Base-by-base conservation (phyloP, 176 grass and related monocot species). In the Avena sativa region DNA sequence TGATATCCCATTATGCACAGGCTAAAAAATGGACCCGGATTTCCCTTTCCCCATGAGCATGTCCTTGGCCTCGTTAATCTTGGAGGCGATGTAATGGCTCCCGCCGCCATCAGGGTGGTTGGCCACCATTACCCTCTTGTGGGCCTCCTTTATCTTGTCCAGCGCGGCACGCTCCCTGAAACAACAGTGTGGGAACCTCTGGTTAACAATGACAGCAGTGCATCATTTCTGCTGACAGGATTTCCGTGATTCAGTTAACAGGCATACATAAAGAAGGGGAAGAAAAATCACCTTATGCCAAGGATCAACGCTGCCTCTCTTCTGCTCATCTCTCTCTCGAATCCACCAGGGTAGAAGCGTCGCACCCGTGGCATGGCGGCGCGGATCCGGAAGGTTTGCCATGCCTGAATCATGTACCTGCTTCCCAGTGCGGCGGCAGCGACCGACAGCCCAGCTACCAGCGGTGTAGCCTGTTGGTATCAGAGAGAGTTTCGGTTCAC, bases 21-120 rank as follows among this genome's bases (percentile, higher is more conserved):
- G 47, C 53, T 89, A 95, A 91, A 93, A 95, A 1, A 88, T 8
- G 0, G 87, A 56, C 4, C 94, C 92, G 0, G 88, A 86, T 51
- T 90, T 90, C 0, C 79, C 78, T 82, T 93, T 96, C 5, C 94
- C 89, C 58, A 71, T 55, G 44, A 99, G 78, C 38, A 94, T 88
- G 47, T 99, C 97, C 87, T 99, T 99, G 30, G 97, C 97, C 89
- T 96, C 94, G 4, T 96, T 96, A 30, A 94, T 94, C 79, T 96
- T 96, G 0, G 89, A 94, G 2, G 97, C 97, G 0, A 99, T 57
- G 49, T 94, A 99, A 93, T 99, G 97, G 68, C 97, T 99, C 71
- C 97, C 97, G 70, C 97, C 92, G 11, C 84, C 85, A 61, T 99
- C 97, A 15, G 92, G 97, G 78, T 99, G 94, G 68, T 99, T 99